These are phyloP conservation scores for Trematosphaeria pertusa DNA, from an alignment of 2,329 filamentous ascomycete species.

Conservation along the genomic window DNA sequence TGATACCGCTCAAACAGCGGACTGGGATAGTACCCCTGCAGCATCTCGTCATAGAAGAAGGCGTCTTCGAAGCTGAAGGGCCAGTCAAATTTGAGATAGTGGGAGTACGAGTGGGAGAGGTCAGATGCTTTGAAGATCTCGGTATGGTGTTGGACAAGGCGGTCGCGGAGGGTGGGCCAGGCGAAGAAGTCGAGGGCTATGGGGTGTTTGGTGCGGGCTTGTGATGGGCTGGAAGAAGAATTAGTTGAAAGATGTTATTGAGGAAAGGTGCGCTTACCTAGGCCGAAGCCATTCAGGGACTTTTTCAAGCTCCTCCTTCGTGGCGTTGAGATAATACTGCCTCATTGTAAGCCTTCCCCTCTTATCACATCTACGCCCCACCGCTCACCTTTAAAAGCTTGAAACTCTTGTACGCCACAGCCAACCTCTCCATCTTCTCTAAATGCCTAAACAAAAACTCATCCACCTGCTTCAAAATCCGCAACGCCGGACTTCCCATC, in stretches of 20 bases:
- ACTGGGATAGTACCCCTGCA: slow-evolving; percentile 23
- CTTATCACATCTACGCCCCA: background rate
- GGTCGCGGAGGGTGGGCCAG: slow-evolving; percentile 41
- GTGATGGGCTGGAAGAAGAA: slow-evolving; percentile 22
- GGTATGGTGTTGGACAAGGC: slow-evolving; percentile 31
- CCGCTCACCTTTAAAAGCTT: slow-evolving; percentile 40
- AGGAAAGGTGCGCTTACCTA: slow-evolving; percentile 16
- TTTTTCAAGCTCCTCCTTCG: slow-evolving; percentile 30
- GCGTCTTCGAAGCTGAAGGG: slow-evolving; percentile 42
- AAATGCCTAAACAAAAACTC: slow-evolving; percentile 36
- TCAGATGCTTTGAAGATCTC: slow-evolving; percentile 28
- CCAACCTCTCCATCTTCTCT: slow-evolving; percentile 32
- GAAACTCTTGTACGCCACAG: slow-evolving; percentile 41
- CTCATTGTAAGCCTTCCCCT: slow-evolving; percentile 2
- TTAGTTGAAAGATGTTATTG: background rate
- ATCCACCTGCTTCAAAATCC: slow-evolving; percentile 38
- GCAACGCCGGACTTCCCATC: slow-evolving; percentile 38
- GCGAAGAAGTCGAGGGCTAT: slow-evolving; percentile 43
- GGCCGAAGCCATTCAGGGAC: slow-evolving; percentile 39
- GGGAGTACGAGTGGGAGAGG: slow-evolving; percentile 32
- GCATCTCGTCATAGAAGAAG: slow-evolving; percentile 33
- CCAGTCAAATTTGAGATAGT: slow-evolving; percentile 40
- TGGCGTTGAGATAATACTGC: slow-evolving; percentile 42
- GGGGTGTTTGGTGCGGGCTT: slow-evolving; percentile 35
- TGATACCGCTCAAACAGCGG: slow-evolving; percentile 43